Conservation (phyloP, 139 green algal genomes). For the Picochlorum costavermella region DNA sequence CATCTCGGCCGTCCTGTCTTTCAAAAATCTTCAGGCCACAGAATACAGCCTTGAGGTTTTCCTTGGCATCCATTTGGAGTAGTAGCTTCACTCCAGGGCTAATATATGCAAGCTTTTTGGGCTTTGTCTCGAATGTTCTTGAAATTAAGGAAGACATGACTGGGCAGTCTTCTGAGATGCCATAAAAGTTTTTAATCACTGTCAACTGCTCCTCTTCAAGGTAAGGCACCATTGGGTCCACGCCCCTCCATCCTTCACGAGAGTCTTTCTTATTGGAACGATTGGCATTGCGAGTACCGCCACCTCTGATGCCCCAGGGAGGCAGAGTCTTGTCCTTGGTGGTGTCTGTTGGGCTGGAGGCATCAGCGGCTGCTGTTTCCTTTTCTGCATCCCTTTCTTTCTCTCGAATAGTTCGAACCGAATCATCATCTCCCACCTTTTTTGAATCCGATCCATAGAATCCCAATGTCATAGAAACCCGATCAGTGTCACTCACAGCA, state of each 20-base stretch:
- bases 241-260: slow-evolving; percentile 16
- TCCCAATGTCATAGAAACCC: neutral
- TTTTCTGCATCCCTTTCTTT: neutral
- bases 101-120: slow-evolving; percentile 38
- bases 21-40: slow-evolving; percentile 88
- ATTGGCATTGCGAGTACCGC: neutral
- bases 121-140: slow-evolving; percentile 7
- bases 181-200: slow-evolving; percentile 61
- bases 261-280: neutral
- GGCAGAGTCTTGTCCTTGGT: neutral
- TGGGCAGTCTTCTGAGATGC: slow-evolving; percentile 33
- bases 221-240: slow-evolving; percentile 55
- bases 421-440: slow-evolving; percentile 17
- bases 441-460: neutral
- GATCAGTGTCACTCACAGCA: neutral
- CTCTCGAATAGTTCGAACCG: neutral
- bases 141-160: slow-evolving; percentile 15
- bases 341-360: neutral
- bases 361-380: neutral
- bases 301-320: slow-evolving; percentile 1
- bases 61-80: slow-evolving; percentile 56
- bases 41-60: slow-evolving; percentile 65
- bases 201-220: slow-evolving; percentile 29
- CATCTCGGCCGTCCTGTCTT: slow-evolving; percentile 57
- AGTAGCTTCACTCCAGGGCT: slow-evolving; percentile 37